A percentile compares a stretch with the other conserved stretches of the same genome.
Evolutionary conservation across 441 rosid genomes (phyloP).

Genomic region (Pelargonium citronellum): DNA sequence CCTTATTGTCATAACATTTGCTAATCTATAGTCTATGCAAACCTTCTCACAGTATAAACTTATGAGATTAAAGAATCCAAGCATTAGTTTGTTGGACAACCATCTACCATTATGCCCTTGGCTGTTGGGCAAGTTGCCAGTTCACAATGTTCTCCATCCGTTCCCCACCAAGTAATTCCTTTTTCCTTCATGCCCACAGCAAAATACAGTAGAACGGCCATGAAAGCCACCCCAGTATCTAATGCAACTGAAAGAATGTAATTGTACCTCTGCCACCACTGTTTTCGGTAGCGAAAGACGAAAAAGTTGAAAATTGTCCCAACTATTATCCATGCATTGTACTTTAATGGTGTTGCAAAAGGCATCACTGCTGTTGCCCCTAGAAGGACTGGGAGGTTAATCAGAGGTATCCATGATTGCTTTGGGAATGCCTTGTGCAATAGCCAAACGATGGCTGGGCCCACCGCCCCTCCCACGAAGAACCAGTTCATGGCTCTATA

Average conservation of each 20-base stretch:
- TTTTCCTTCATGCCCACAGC: constrained; percentile 49
- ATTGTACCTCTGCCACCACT: constrained; percentile 86
- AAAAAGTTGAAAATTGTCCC: constrained; percentile 77
- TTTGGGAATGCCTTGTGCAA: constrained; percentile 62
- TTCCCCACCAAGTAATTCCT: constrained; percentile 60
- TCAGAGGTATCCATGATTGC: constrained; percentile 67
- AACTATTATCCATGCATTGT: constrained; percentile 69
- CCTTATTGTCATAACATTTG: not conserved
- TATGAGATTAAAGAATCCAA: not conserved
- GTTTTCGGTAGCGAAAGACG: constrained; percentile 54
- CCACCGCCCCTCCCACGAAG: constrained; percentile 70
- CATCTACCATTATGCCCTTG: constrained; percentile 47
- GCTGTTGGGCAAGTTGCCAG: constrained; percentile 76
- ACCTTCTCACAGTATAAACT: not conserved
- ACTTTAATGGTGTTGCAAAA: constrained; percentile 70
- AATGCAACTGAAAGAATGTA: constrained; percentile 77
- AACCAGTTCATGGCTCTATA: constrained; percentile 72
- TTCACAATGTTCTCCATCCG: constrained; percentile 69
- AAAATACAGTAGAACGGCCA: constrained; percentile 69
- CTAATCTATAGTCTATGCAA: not conserved
- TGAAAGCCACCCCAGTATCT: constrained; percentile 78
- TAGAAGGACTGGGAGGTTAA: constrained; percentile 74
- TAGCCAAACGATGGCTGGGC: constrained; percentile 63
- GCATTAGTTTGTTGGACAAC: constrained; percentile 43
- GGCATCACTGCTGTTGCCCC: constrained; percentile 80